These are phyloP conservation scores for Sungouiella blattae DNA, from an alignment of 805 yeast genomes.

Conservation along the genomic window DNA sequence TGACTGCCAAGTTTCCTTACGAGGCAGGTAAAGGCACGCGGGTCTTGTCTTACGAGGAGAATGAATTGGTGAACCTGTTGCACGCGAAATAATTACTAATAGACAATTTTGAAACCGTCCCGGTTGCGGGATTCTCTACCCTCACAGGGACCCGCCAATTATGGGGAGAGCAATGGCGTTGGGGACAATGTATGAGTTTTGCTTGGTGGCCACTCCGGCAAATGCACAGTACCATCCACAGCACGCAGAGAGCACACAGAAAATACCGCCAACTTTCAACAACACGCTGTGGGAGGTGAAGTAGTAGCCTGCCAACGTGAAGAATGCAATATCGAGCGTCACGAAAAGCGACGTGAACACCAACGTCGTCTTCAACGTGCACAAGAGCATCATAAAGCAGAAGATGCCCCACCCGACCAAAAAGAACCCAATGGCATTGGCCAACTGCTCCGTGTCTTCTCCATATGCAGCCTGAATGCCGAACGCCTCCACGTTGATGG, in stretches of 20 bases:
- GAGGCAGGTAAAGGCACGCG: slow-evolving; percentile 7
- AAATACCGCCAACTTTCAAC: slow-evolving; percentile 14
- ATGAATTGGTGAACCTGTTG: slow-evolving; percentile 11
- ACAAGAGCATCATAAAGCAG: slow-evolving; percentile 53
- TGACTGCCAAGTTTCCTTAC: slow-evolving; percentile 16
- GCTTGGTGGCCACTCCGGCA: slow-evolving; percentile 16
- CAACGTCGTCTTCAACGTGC: slow-evolving; percentile 51
- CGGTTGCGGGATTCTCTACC: background rate
- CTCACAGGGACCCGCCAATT: slow-evolving; percentile 2
- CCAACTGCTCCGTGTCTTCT: slow-evolving; percentile 37
- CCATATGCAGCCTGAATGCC: slow-evolving; percentile 48
- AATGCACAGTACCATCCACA: slow-evolving; percentile 18
- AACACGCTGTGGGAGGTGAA: slow-evolving; percentile 34
- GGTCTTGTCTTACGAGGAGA: slow-evolving; percentile 15
- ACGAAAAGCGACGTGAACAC: slow-evolving; percentile 51
- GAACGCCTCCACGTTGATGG: slow-evolving; percentile 51
- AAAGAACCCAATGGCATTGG: slow-evolving; percentile 56
- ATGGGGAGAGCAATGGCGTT: slow-evolving; percentile 12
- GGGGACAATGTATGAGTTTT: slow-evolving; percentile 13
- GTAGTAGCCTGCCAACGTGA: slow-evolving; percentile 48
- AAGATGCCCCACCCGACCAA: slow-evolving; percentile 63
- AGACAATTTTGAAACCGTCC: no score
- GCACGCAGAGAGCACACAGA: slow-evolving; percentile 11
- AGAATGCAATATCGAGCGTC: slow-evolving; percentile 51
- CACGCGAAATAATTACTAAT: background rate